These are phyloP conservation scores for Theileria annulata DNA, from an alignment of 169 alveolate species.

Conservation along the genomic window DNA sequence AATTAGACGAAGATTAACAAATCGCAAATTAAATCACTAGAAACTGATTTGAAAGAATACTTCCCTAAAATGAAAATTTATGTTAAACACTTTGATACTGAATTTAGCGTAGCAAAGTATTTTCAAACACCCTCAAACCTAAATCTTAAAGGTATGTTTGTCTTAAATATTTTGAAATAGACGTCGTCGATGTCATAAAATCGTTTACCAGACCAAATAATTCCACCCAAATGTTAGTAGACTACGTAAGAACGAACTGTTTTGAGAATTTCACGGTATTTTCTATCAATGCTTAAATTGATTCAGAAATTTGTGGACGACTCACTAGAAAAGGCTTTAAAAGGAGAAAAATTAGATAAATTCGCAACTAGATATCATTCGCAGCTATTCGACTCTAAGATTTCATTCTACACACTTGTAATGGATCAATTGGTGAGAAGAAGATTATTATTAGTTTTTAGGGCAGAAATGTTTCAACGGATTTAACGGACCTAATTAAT, in stretches of 20 bases:
- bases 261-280: conserved; percentile 1
- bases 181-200: neutral
- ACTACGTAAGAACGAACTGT: conserved; percentile 3
- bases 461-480: neutral
- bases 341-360: neutral
- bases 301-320: conserved; percentile 7
- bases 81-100: neutral
- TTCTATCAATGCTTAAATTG: neutral
- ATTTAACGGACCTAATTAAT: neutral
- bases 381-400: conserved; percentile 7
- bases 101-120: neutral
- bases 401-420: neutral
- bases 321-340: conserved; percentile 3
- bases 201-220: neutral
- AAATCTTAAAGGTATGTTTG: neutral
- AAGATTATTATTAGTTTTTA: neutral
- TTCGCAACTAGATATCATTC: neutral
- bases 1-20: neutral
- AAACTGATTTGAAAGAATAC: neutral
- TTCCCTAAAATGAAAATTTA: neutral
- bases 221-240: neutral
- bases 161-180: neutral
- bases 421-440: conserved; percentile 2
- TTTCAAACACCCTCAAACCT: neutral
- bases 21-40: neutral